Evolutionary conservation across 192 early-diverging fungal genomes (phyloP).

Genomic region (Umbelopsis isabellina): DNA sequence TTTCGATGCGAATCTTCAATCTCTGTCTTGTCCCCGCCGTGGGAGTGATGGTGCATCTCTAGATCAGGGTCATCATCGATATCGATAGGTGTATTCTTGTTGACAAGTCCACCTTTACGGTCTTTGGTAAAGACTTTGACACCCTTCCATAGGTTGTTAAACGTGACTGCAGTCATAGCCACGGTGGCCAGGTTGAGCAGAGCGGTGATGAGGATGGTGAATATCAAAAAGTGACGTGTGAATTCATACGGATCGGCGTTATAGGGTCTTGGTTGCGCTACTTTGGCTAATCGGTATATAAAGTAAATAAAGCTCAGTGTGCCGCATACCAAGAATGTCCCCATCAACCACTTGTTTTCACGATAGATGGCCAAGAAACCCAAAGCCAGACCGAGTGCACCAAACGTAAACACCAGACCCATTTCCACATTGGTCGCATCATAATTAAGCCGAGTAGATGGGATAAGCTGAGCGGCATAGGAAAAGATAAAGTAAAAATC

Average conservation of each 20-base stretch:
- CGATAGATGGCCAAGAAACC: slow-evolving; percentile 30
- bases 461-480: slow-evolving; percentile 49
- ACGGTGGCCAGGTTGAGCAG: slow-evolving; percentile 30
- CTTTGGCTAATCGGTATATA: slow-evolving; percentile 30
- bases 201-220: slow-evolving; percentile 35
- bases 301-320: slow-evolving; percentile 32
- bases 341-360: slow-evolving; percentile 42
- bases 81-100: slow-evolving; percentile 1
- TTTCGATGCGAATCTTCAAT: neutral
- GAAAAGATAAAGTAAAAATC: slow-evolving; percentile 49
- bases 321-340: slow-evolving; percentile 22
- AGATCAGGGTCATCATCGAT: slow-evolving; percentile 16
- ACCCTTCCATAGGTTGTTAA: slow-evolving; percentile 25
- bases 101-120: slow-evolving; percentile 8
- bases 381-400: slow-evolving; percentile 31
- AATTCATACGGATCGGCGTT: slow-evolving; percentile 44
- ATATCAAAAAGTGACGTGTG: slow-evolving; percentile 45
- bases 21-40: neutral
- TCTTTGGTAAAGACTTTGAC: slow-evolving; percentile 26
- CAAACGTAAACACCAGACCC: slow-evolving; percentile 42
- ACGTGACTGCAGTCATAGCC: slow-evolving; percentile 11
- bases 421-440: slow-evolving; percentile 32
- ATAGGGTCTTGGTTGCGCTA: slow-evolving; percentile 20
- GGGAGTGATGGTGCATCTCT: neutral
- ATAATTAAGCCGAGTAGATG: slow-evolving; percentile 42